A percentile compares a stretch with the other conserved stretches of the same genome.
Conservation (phyloP, 1,284 basidiomycete genomes). For the Cerrena zonata region DNA sequence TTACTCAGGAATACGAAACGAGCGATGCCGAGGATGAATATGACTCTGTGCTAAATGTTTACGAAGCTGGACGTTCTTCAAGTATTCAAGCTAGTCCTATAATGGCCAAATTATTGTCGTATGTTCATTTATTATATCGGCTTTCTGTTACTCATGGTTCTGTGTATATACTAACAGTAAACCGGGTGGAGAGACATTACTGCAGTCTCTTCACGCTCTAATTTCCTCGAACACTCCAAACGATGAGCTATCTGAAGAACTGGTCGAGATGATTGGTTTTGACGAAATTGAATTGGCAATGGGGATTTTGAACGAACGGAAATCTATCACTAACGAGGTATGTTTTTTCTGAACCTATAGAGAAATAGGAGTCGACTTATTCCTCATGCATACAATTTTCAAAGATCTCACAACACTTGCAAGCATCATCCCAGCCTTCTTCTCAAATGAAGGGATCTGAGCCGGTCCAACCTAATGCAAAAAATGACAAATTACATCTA, state of each 20-base stretch:
- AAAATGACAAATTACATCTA: conserved; percentile 27
- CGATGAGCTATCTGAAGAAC: conserved; percentile 73
- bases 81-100: conserved; percentile 9
- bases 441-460: neutral
- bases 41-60: conserved; percentile 23
- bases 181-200: conserved; percentile 25
- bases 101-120: conserved; percentile 28
- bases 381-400: no score
- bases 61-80: conserved; percentile 4
- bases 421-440: neutral
- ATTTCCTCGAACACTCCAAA: conserved; percentile 36
- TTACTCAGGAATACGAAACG: conserved; percentile 6
- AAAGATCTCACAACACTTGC: neutral
- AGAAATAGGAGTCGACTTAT: no score
- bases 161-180: conserved; percentile 21
- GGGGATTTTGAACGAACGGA: conserved; percentile 50
- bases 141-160: conserved; percentile 7
- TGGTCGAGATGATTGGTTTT: conserved; percentile 82
- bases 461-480: neutral
- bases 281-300: conserved; percentile 73
- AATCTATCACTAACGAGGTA: conserved; percentile 24
- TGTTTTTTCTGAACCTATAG: no score
- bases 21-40: conserved; percentile 15
- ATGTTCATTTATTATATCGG: conserved; percentile 20
- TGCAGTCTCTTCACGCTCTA: conserved; percentile 25